Conservation (phyloP, 176 grass and related monocot species). For the Triticum monococcum region DNA sequence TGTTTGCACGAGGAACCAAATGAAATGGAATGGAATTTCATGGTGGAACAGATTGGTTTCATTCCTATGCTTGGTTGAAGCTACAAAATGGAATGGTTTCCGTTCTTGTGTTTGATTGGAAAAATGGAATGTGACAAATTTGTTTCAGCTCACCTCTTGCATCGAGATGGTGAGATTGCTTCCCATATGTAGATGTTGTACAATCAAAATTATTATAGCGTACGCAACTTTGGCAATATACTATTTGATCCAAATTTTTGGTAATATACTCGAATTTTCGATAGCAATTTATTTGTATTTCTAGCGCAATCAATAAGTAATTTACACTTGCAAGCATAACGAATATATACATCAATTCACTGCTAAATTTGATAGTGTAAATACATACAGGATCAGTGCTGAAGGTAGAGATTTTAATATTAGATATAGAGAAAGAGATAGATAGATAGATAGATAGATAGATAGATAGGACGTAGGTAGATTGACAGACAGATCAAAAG, state of each 20-base stretch:
- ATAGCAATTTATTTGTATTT: not conserved
- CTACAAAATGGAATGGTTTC: too few species aligned
- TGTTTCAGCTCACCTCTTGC: not conserved
- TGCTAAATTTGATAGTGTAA: not conserved
- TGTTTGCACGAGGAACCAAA: too few species aligned
- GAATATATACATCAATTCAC: not conserved
- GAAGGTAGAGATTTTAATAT: not conserved
- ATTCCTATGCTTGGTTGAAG: too few species aligned
- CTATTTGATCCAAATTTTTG: not conserved
- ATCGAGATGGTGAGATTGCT: too few species aligned
- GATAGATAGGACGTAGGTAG: too few species aligned
- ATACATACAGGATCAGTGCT: not conserved
- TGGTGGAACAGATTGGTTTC: too few species aligned
- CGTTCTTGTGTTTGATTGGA: too few species aligned
- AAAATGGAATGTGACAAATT: not conserved
- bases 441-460: too few species aligned
- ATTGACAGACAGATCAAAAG: not conserved
- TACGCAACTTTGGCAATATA: not conserved
- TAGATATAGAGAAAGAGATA: too few species aligned
- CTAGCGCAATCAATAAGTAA: not conserved
- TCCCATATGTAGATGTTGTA: too few species aligned
- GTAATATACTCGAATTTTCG: not conserved
- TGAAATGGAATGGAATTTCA: too few species aligned
- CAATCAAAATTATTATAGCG: too few species aligned
- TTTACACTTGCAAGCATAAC: not conserved